Evolutionary conservation across 2,329 filamentous ascomycete species (phyloP).

Genomic region (Ophiostoma sp.): DNA sequence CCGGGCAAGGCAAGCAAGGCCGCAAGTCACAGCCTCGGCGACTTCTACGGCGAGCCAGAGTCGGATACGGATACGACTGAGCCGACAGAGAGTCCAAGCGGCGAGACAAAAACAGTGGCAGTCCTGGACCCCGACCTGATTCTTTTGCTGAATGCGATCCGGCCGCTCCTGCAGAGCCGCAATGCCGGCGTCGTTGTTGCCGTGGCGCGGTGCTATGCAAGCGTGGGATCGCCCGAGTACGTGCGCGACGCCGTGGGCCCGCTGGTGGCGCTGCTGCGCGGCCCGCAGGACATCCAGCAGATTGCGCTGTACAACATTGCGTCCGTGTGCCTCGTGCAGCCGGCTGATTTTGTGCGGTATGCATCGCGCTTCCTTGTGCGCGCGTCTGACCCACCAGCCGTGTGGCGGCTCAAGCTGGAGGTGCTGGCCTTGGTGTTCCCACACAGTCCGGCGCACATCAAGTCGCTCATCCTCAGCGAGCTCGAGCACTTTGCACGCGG

Average conservation of each 20-base stretch:
- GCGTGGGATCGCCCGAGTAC: conserved; percentile 74
- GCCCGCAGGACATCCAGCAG: conserved; percentile 80
- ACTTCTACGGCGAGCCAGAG: conserved; percentile 27
- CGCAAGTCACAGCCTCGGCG: conserved; percentile 39
- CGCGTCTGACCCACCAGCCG: conserved; percentile 68
- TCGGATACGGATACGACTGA: conserved; percentile 27
- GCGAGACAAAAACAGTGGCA: conserved; percentile 47
- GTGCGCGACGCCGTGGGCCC: conserved; percentile 73
- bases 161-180: conserved; percentile 80
- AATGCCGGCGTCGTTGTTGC: conserved; percentile 90
- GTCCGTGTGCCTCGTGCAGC: conserved; percentile 73
- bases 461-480: conserved; percentile 84
- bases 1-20: background rate
- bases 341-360: conserved; percentile 79
- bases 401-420: conserved; percentile 91
- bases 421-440: conserved; percentile 87
- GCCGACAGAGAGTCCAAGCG: background rate
- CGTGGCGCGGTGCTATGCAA: conserved; percentile 76
- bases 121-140: conserved; percentile 76
- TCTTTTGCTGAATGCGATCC: conserved; percentile 71
- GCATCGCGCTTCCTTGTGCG: conserved; percentile 84
- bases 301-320: conserved; percentile 92
- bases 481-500: conserved; percentile 86
- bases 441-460: conserved; percentile 65
- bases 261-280: conserved; percentile 75